Evolutionary conservation across 2,329 filamentous ascomycete species (phyloP), one percentile per base, ranked within the genome.

Genomic region (Claviceps sp.): DNA sequence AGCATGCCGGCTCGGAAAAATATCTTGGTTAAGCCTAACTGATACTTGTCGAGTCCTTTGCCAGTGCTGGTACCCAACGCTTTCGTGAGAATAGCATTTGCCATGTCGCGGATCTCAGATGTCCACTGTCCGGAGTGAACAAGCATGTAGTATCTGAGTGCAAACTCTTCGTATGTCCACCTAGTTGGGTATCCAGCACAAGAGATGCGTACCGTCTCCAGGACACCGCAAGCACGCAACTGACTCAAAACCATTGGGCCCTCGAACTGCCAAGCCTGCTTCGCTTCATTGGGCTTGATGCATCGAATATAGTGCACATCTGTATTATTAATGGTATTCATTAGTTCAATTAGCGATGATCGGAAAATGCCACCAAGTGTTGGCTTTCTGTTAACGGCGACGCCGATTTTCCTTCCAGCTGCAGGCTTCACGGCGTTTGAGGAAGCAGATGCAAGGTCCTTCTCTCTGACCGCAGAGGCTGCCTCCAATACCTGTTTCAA

Each of bases 1-100:
- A 98, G 83, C 93, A 98, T 98, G 68, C 93, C 93, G 52, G 93
- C 93, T 55, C 93, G 86, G 82, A 98, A 98, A 74, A 98, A 98
- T 65, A 98, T 96, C 74, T 98, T 98, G 50, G 91, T 97, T 58
- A 97, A 75, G 71, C 93, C 93, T 57, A 98, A 80, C 71, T 98
- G 93, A 65, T 97, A 98, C 70, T 95, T 98, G 72, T 97, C 93
- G 51, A 84, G 71, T 47, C 84, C 85, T 60, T 85, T 80, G 54
- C 80, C 81, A 44, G 77, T 87, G 59, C 81, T 82, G 55, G 86
- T 82, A 52, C 88, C 91, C 34, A 98, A 76, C 1, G 90, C 93
- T 69, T 90, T 93, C 54, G 81, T 84, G 57, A 98, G 71, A 61
- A 98, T 98, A 20, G 85, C 85, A 66, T 95, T 88, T 46, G 90